These are phyloP conservation scores for Phytophthora boehmeriae DNA, from an alignment of 352 stramenopile species.

Conservation along the genomic window DNA sequence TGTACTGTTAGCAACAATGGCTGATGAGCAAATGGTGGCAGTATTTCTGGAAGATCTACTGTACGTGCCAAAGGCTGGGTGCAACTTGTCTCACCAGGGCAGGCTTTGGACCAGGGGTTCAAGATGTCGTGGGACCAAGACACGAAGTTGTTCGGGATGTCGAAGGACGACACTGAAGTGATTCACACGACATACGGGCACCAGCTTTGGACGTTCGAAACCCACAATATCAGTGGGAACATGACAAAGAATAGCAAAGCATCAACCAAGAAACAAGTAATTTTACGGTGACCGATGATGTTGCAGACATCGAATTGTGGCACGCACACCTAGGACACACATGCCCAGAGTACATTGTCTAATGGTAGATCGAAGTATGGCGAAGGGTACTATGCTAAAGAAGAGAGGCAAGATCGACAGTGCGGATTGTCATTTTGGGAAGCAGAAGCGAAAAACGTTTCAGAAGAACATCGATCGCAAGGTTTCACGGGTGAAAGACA, in stretches of 20 bases:
- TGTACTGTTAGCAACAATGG: conserved; percentile 7
- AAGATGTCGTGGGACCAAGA: conserved; percentile 18
- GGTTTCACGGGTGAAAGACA: conserved; percentile 3
- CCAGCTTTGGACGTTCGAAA: conserved; percentile 12
- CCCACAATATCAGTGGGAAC: conserved; percentile 11
- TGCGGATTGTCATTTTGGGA: conserved; percentile 6
- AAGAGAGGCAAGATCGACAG: background rate
- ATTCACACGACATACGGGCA: conserved; percentile 4
- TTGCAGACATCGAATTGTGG: background rate
- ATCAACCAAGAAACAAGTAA: background rate
- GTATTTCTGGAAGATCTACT: conserved; percentile 13
- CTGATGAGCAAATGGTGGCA: conserved; percentile 21
- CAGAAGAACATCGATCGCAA: conserved; percentile 4
- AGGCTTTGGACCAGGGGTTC: conserved; percentile 10
- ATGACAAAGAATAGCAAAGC: background rate
- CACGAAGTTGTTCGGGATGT: conserved; percentile 8
- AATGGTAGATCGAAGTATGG: background rate
- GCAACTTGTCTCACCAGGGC: conserved; percentile 22
- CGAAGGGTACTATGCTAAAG: too few species aligned
- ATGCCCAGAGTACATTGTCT: background rate
- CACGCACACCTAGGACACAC: background rate
- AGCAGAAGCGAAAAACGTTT: conserved; percentile 8
- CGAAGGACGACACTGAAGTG: conserved; percentile 11
- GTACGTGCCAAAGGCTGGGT: conserved; percentile 14
- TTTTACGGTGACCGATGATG: background rate